Base-by-base conservation (phyloP, 2,329 filamentous ascomycete genomes). In the Fusarium protoensiforme region DNA sequence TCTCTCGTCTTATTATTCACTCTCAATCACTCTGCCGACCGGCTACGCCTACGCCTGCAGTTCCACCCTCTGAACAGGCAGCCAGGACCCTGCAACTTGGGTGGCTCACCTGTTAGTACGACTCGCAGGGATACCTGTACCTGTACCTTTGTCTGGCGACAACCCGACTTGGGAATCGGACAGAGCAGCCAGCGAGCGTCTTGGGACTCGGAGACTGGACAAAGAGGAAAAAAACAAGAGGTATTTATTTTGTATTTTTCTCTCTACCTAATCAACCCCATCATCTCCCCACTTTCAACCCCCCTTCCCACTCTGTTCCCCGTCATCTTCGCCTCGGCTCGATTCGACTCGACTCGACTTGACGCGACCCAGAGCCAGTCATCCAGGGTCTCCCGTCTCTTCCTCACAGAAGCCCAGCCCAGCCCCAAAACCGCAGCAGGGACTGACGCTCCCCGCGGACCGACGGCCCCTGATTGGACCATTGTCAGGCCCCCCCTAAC, bases 381-480 rank as follows among this genome's bases (percentile, higher is more conserved):
- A 72, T 72, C 68, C 71, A 68, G 57, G 68, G 66, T 69, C 58
- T 51, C 18, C 22, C 35, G 24, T 59, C 51, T 27, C 65, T 65
- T 60, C 24, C 53, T 36, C 29, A 27, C 53, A 38, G 27, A 31
- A 54, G 38, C 51, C 57, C 65, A 61, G 39, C 59, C 41, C 29
- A 33, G 31, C 31, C 31, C 31, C 43, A 33, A 53, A 29, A 53
- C 65, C 39, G 51, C 35, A 67, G 63, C 68, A 75, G 71, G 73
- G 78, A 73, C 74, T 80, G 78, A 77, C 79, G 76, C 72, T 71
- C 72, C 62, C 73, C 69, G 67, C 69, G 56, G 62, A 63, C 72
- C 66, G 72, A 63, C 38, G 58, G 67, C 67, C 69, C 72, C 74
- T 81, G 76, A 83, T 82, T 82, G 81, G 81, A 65, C 74, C 71